Percentiles rank a stretch among this genome's conserved stretches.
Evolutionary conservation across 2,329 filamentous ascomycete species (phyloP).

Genomic region (Epichloe coenophiala): DNA sequence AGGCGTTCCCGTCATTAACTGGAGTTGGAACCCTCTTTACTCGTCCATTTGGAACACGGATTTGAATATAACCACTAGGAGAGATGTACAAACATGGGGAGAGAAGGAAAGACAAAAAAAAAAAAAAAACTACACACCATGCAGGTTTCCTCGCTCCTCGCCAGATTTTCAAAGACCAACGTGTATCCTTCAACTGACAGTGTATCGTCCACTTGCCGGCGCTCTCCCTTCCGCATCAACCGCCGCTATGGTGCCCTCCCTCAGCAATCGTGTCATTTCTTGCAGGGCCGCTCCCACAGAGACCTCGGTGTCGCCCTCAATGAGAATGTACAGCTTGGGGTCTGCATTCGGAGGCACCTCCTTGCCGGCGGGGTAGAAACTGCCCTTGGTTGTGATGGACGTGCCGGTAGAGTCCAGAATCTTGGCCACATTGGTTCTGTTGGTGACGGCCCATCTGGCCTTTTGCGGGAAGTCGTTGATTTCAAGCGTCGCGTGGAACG

Average conservation of each 20-base stretch:
- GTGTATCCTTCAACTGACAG: constrained; percentile 47
- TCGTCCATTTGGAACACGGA: too few relatives aligned
- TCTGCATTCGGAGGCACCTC: constrained; percentile 61
- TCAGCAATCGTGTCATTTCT: constrained; percentile 76
- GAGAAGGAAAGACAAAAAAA: too few relatives aligned
- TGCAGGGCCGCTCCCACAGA: constrained; percentile 82
- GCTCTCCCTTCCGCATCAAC: constrained; percentile 74
- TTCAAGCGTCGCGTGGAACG: constrained; percentile 91
- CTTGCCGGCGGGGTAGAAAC: constrained; percentile 72
- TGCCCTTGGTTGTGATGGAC: constrained; percentile 95
- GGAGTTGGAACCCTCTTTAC: too few relatives aligned
- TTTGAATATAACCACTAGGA: too few relatives aligned
- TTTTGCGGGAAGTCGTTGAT: constrained; percentile 99
- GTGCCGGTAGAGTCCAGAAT: constrained; percentile 90
- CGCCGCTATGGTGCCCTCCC: constrained; percentile 80
- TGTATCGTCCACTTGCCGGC: constrained; percentile 72
- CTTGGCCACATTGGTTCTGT: constrained; percentile 95
- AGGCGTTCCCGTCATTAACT: too few relatives aligned
- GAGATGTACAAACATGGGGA: too few relatives aligned
- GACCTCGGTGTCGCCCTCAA: constrained; percentile 92
- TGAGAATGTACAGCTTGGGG: constrained; percentile 94
- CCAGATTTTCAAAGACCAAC: background rate
- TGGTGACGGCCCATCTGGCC: constrained; percentile 95
- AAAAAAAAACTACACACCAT: too few relatives aligned
- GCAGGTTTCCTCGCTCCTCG: too few relatives aligned